Percentiles rank a stretch among this genome's conserved stretches.
phyloP scores from a whole-genome alignment of 805 yeast genomes.

The Maudiozyma saulgeensis region DNA sequence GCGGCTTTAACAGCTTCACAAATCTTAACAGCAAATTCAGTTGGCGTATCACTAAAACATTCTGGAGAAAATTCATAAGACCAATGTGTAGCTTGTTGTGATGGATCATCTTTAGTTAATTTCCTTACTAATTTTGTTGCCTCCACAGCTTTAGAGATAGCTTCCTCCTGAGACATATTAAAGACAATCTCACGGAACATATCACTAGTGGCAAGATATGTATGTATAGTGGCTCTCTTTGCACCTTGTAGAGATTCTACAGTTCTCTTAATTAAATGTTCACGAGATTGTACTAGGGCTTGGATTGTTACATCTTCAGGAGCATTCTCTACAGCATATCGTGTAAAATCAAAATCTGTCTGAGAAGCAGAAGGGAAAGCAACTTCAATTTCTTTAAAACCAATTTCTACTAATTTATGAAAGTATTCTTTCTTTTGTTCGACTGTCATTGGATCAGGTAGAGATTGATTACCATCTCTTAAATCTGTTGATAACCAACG shows the following conservation, averaged over 20 bases:
- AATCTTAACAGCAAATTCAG: constrained; percentile 52
- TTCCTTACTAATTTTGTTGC: constrained; percentile 53
- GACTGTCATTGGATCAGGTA: constrained; percentile 81
- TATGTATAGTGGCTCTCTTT: constrained; percentile 64
- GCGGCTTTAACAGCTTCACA: constrained; percentile 70
- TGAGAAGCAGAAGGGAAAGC: constrained; percentile 77
- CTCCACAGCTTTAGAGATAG: constrained; percentile 50
- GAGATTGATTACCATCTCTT: constrained; percentile 76
- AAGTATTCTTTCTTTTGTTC: constrained; percentile 68
- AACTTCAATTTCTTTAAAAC: constrained; percentile 78
- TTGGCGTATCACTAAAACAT: constrained; percentile 61
- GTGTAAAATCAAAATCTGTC: constrained; percentile 70
- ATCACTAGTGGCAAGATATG: constrained; percentile 67
- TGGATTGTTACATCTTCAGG: constrained; percentile 73
- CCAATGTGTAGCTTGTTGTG: constrained; percentile 50
- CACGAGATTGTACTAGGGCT: constrained; percentile 69
- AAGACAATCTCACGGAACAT: constrained; percentile 67
- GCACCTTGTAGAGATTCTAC: constrained; percentile 68
- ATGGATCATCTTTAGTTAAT: constrained; percentile 61
- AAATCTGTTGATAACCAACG: constrained; percentile 78
- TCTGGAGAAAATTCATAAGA: constrained; percentile 74
- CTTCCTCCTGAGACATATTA: constrained; percentile 46
- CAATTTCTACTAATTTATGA: constrained; percentile 56
- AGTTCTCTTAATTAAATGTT: constrained; percentile 60
- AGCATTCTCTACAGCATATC: constrained; percentile 61